Evolutionary conservation across 1,284 basidiomycete species (phyloP).

Genomic region (Microbotryum lychnidis-dioicae): DNA sequence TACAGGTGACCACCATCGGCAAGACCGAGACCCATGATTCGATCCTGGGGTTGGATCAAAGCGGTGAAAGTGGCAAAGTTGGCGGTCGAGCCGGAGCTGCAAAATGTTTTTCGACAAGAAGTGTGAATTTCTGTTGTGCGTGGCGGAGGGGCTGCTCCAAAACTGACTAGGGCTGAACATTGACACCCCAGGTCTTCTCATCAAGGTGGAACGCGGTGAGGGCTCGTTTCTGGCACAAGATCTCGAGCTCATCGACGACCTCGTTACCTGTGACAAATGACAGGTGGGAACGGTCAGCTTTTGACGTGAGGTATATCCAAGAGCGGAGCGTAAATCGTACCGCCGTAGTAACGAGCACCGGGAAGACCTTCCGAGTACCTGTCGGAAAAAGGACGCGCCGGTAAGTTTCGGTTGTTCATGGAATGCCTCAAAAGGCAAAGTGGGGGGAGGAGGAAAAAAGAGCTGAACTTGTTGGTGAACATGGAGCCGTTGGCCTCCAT

Average conservation of each 20-base stretch:
- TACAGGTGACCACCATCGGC: constrained; percentile 93
- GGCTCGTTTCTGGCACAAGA: constrained; percentile 89
- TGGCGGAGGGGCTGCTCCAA: no score
- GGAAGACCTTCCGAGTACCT: constrained; percentile 48
- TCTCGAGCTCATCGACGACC: constrained; percentile 92
- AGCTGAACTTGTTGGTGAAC: constrained; percentile 49
- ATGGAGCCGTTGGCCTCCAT: constrained; percentile 99
- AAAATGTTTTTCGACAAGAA: background rate
- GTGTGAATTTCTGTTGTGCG: background rate
- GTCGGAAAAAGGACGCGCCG: background rate
- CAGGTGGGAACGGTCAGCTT: background rate
- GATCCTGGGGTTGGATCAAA: constrained; percentile 92
- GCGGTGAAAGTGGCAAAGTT: constrained; percentile 98
- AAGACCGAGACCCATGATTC: constrained; percentile 97
- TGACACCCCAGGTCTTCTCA: constrained; percentile 77
- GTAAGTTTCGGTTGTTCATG: background rate
- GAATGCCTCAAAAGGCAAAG: background rate
- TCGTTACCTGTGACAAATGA: constrained; percentile 37
- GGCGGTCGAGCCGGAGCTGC: constrained; percentile 51
- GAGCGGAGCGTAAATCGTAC: constrained; percentile 28
- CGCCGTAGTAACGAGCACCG: constrained; percentile 92
- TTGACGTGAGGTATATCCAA: background rate
- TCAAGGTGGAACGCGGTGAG: constrained; percentile 95
- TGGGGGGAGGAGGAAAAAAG: background rate
- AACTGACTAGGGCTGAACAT: constrained; percentile 93